phyloP scores from a whole-genome alignment of 441 rosid genomes.

The Adansonia rubrostipa region DNA sequence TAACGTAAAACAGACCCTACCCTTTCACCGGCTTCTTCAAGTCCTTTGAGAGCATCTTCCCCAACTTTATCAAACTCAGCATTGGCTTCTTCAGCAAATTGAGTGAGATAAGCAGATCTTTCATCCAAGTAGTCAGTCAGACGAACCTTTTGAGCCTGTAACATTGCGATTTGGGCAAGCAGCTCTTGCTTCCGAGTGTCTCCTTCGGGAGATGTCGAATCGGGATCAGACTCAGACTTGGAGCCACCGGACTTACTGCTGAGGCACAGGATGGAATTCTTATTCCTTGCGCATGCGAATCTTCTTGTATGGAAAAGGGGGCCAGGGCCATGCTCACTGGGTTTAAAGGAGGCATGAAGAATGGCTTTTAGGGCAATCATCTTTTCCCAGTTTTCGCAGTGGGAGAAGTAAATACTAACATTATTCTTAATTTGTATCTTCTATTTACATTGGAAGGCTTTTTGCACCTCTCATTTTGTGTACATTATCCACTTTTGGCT shows the following conservation, averaged over 20 bases:
- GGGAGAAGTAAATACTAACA: not conserved
- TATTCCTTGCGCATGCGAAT: slow-evolving; percentile 23
- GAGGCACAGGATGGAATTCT: slow-evolving; percentile 50
- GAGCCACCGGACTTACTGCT: slow-evolving; percentile 50
- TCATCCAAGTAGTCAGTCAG: slow-evolving; percentile 83
- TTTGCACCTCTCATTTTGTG: slow-evolving; percentile 39
- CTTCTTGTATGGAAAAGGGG: slow-evolving; percentile 45
- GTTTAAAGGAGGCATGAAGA: slow-evolving; percentile 48
- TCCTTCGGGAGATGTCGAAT: slow-evolving; percentile 56
- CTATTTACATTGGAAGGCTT: not conserved
- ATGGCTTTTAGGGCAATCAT: slow-evolving; percentile 66
- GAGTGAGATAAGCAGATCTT: slow-evolving; percentile 70
- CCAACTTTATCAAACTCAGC: slow-evolving; percentile 82
- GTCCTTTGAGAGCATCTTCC: slow-evolving; percentile 85
- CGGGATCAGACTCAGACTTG: slow-evolving; percentile 27
- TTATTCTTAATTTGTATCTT: not conserved
- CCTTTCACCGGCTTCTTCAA: slow-evolving; percentile 84
- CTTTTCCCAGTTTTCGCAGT: slow-evolving; percentile 17
- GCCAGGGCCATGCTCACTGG: slow-evolving; percentile 34
- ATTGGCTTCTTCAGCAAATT: slow-evolving; percentile 84
- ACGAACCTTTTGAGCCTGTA: slow-evolving; percentile 81
- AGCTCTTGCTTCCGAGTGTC: slow-evolving; percentile 78
- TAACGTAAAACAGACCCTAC: slow-evolving; percentile 41
- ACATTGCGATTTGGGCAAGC: slow-evolving; percentile 85
- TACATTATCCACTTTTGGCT: slow-evolving; percentile 31